Evolutionary conservation across 352 stramenopile genomes (phyloP).

Genomic region (Paralagenidium karlingii): DNA sequence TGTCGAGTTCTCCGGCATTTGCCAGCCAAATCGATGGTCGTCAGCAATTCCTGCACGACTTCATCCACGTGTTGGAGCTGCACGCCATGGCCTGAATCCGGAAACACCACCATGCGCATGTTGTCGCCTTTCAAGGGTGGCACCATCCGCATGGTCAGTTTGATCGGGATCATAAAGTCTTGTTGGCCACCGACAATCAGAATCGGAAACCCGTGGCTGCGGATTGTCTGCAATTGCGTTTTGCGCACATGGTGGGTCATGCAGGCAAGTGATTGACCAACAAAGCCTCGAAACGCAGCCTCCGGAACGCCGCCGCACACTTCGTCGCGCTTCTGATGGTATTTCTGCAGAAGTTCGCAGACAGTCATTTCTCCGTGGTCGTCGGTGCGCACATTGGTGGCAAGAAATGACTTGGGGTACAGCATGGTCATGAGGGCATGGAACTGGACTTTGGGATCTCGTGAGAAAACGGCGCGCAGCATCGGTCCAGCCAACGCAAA

Average conservation of each 20-base stretch:
- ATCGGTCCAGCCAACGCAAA: too few species aligned
- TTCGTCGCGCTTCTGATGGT: too few species aligned
- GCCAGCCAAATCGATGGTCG: too few species aligned
- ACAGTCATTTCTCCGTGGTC: too few species aligned
- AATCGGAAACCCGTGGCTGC: conserved; percentile 22
- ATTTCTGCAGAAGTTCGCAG: too few species aligned
- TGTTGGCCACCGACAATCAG: conserved; percentile 20
- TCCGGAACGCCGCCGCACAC: too few species aligned
- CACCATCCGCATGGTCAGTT: conserved; percentile 7
- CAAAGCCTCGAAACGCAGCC: conserved; percentile 3
- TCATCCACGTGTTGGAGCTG: conserved; percentile 28
- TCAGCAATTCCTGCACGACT: conserved; percentile 13
- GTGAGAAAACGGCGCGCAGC: too few species aligned
- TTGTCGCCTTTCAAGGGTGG: conserved; percentile 20
- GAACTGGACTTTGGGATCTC: too few species aligned
- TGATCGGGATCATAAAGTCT: conserved; percentile 19
- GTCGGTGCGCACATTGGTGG: too few species aligned
- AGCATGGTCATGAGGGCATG: too few species aligned
- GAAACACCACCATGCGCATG: conserved; percentile 22
- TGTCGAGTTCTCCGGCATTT: too few species aligned
- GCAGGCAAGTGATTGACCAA: conserved; percentile 19
- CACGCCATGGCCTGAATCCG: conserved; percentile 24
- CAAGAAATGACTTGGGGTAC: too few species aligned
- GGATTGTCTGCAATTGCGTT: conserved; percentile 20
- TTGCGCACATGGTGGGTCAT: conserved; percentile 16